Evolutionary conservation across 179 eudicot species (phyloP).

Genomic region (Gypsophila paniculata): DNA sequence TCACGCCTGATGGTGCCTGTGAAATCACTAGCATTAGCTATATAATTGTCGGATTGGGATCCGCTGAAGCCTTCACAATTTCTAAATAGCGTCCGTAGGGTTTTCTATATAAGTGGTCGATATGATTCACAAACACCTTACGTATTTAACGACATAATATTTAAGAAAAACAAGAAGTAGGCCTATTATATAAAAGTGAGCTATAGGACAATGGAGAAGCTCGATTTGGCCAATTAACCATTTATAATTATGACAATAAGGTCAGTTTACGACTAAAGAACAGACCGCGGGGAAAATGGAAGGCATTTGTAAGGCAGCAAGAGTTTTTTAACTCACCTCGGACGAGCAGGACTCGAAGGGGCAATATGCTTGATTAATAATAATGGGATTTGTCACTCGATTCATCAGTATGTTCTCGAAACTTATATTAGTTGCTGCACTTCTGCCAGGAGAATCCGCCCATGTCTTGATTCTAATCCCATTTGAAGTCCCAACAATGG

Average conservation of each 20-base stretch:
- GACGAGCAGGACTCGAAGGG: constrained; percentile 41
- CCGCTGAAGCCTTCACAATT: too few relatives aligned
- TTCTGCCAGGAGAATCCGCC: constrained; percentile 41
- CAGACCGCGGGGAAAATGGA: neutral
- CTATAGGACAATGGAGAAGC: neutral
- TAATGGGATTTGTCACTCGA: constrained; percentile 45
- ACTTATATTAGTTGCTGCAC: constrained; percentile 37
- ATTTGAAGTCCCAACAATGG: constrained; percentile 37
- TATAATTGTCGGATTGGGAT: too few relatives aligned
- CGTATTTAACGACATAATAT: neutral
- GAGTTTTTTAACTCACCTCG: constrained; percentile 21
- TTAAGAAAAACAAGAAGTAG: neutral
- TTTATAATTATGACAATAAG: neutral
- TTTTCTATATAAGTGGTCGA: neutral
- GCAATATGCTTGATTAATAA: constrained; percentile 54
- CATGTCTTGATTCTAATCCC: constrained; percentile 67
- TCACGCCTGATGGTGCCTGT: constrained; percentile 37
- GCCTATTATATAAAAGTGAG: neutral
- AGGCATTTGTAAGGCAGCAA: neutral
- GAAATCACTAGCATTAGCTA: neutral
- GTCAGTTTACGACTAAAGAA: neutral
- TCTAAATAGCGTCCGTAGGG: too few relatives aligned
- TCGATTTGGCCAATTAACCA: neutral
- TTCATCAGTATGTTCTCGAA: constrained; percentile 49
- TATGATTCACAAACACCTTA: neutral